A percentile compares a stretch with the other conserved stretches of the same genome.
Evolutionary conservation across 139 green algal species (phyloP).

Genomic region (Tetradesmus obliquus): DNA sequence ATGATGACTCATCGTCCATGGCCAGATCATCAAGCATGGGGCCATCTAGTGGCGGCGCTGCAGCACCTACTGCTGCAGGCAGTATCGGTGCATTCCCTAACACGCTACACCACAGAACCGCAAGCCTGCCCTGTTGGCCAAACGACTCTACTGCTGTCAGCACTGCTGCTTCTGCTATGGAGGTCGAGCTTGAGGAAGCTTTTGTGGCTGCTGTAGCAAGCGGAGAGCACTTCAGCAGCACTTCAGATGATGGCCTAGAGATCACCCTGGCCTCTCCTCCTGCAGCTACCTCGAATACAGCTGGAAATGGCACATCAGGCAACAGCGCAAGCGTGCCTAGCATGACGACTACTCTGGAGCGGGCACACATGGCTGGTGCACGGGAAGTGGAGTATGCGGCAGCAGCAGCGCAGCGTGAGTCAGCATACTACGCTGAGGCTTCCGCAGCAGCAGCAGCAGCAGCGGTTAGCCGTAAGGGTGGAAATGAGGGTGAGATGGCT

Average conservation of each 20-base stretch:
- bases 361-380: background rate
- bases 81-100: background rate
- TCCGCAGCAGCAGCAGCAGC: background rate
- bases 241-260: background rate
- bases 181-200: background rate
- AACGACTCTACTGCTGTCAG: background rate
- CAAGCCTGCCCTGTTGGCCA: background rate
- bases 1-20: background rate
- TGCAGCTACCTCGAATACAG: background rate
- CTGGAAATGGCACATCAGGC: background rate
- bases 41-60: background rate
- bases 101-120: background rate
- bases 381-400: background rate
- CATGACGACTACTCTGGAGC: background rate
- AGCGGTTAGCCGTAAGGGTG: background rate
- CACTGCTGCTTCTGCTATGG: background rate
- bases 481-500: background rate
- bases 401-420: background rate
- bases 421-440: background rate
- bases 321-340: background rate
- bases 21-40: background rate
- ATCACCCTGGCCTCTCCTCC: background rate
- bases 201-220: background rate
- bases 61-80: background rate
- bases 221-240: background rate